phyloP scores from a whole-genome alignment of 306 rosid species.

The Purshia tridentata region DNA sequence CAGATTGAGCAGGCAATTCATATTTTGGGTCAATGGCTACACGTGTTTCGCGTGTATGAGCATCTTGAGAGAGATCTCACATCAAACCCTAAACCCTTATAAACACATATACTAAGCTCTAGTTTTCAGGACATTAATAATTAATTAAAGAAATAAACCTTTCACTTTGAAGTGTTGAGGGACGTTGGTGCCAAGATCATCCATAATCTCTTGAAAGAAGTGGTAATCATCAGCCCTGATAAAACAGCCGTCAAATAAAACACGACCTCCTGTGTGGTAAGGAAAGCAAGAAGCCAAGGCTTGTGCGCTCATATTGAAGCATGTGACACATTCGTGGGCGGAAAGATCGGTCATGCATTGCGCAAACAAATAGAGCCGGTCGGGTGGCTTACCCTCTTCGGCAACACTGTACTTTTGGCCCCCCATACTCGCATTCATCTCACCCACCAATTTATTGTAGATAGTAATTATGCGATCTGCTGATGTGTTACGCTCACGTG shows the following conservation, averaged over 20 bases:
- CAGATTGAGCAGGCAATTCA: too few relatives aligned
- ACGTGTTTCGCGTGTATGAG: too few relatives aligned
- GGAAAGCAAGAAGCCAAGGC: constrained; percentile 31
- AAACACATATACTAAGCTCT: too few relatives aligned
- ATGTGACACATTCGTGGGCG: constrained; percentile 12
- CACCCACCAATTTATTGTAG: not conserved
- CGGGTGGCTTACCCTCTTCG: constrained; percentile 27
- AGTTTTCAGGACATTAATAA: too few relatives aligned
- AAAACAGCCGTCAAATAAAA: constrained; percentile 29
- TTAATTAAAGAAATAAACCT: too few relatives aligned
- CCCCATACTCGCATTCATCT: constrained; percentile 19
- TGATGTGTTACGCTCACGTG: not conserved
- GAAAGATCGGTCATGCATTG: constrained; percentile 39
- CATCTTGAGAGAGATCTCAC: too few relatives aligned
- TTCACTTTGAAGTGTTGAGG: too few relatives aligned
- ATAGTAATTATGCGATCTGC: not conserved
- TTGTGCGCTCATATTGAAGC: constrained; percentile 6
- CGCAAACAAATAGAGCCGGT: constrained; percentile 26
- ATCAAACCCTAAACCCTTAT: too few relatives aligned
- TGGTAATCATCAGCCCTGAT: not conserved
- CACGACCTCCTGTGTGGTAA: constrained; percentile 28
- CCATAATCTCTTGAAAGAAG: too few relatives aligned
- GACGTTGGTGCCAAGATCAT: too few relatives aligned
- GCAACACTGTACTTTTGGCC: constrained; percentile 6
- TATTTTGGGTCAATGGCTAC: too few relatives aligned